These are phyloP conservation scores for Globisporangium nunn DNA, from an alignment of 352 stramenopile genomes.

Conservation along the genomic window DNA sequence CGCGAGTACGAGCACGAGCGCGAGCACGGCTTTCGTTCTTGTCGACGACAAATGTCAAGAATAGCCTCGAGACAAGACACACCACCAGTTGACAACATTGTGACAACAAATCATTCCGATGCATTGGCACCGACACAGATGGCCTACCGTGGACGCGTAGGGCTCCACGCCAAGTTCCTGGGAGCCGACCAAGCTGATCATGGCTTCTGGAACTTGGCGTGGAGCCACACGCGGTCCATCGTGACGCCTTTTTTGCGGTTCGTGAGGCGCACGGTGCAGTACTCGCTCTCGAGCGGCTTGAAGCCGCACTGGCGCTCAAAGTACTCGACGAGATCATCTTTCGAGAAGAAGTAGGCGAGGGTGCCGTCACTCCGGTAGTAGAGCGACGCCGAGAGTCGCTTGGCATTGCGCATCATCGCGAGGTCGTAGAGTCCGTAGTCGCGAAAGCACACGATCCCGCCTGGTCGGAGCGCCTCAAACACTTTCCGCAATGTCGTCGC, in stretches of 20 bases:
- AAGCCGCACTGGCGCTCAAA: slow-evolving; percentile 43
- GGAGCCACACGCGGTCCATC: slow-evolving; percentile 80
- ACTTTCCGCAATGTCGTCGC: slow-evolving; percentile 46
- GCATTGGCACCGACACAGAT: too few relatives aligned
- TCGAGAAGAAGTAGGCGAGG: slow-evolving; percentile 75
- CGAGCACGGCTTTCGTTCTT: too few relatives aligned
- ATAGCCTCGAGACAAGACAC: too few relatives aligned
- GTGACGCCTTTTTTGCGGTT: slow-evolving; percentile 64
- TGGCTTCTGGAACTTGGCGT: slow-evolving; percentile 64
- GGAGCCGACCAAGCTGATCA: not conserved
- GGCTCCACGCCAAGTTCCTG: too few relatives aligned
- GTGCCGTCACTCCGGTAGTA: slow-evolving; percentile 77
- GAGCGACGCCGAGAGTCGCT: slow-evolving; percentile 43
- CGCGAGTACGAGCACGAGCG: too few relatives aligned
- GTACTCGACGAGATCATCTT: slow-evolving; percentile 35
- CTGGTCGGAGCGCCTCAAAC: slow-evolving; percentile 37
- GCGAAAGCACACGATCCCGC: slow-evolving; percentile 76
- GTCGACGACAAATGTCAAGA: too few relatives aligned
- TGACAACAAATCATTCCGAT: too few relatives aligned
- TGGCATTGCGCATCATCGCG: slow-evolving; percentile 76
- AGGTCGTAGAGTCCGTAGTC: slow-evolving; percentile 87
- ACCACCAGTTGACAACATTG: too few relatives aligned
- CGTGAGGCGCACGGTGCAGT: slow-evolving; percentile 63
- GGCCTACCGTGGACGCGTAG: too few relatives aligned
- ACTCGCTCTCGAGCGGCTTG: slow-evolving; percentile 52